Evolutionary conservation across 2,329 filamentous ascomycete species (phyloP).

Genomic region (Hirsutella thompsonii): DNA sequence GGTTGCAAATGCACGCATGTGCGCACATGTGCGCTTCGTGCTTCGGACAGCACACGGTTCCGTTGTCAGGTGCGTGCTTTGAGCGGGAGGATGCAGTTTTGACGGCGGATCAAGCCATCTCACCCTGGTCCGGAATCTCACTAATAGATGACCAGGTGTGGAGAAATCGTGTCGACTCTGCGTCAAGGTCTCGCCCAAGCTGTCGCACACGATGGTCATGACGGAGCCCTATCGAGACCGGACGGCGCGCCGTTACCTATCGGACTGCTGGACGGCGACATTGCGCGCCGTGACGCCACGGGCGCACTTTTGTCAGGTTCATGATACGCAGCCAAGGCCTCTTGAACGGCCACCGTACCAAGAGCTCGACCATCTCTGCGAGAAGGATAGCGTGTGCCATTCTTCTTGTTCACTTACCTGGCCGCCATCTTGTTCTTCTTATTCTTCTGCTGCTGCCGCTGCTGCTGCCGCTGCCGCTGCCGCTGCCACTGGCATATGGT

Average conservation of each 20-base stretch:
- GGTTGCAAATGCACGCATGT: not conserved
- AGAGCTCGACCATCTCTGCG: not conserved
- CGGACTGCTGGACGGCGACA: constrained; percentile 1
- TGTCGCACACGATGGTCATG: not conserved
- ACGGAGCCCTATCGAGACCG: not conserved
- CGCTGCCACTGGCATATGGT: not conserved
- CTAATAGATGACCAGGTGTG: not conserved
- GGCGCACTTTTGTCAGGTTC: not conserved
- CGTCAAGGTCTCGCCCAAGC: not conserved
- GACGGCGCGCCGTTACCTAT: constrained; percentile 2
- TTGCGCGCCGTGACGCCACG: not conserved
- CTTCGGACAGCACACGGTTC: too few species aligned
- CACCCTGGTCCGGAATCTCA: constrained; percentile 1
- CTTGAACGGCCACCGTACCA: too few species aligned
- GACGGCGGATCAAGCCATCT: constrained; percentile 2
- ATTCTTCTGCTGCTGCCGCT: not conserved
- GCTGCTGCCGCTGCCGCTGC: not conserved
- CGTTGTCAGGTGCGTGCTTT: not conserved
- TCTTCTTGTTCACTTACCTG: not conserved
- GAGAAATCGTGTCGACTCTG: not conserved
- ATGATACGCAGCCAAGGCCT: constrained; percentile 1
- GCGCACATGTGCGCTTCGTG: too few species aligned
- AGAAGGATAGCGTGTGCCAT: not conserved
- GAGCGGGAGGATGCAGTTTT: constrained; percentile 3
- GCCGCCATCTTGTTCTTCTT: too few species aligned